These are phyloP conservation scores for Crepidotus variabilis DNA, from an alignment of 768 basidiomycete genomes.

Conservation along the genomic window DNA sequence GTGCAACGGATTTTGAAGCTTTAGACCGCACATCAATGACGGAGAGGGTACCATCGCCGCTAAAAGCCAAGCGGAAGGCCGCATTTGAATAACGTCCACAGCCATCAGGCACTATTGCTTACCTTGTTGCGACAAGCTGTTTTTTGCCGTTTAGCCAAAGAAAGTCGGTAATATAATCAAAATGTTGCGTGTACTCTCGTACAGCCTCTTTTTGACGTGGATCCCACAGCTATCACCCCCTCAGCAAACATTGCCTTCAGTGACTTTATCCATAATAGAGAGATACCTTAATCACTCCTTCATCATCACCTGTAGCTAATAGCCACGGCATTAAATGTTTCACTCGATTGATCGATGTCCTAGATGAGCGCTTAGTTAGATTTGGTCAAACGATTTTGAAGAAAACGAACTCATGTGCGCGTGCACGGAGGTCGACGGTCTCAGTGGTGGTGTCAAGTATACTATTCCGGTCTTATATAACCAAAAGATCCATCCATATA, in stretches of 20 bases:
- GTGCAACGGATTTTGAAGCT: slow-evolving; percentile 70
- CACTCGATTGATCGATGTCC: slow-evolving; percentile 84
- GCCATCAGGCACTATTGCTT: slow-evolving; percentile 15
- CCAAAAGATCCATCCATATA: slow-evolving; percentile 4
- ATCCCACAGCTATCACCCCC: slow-evolving; percentile 78
- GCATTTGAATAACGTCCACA: background rate
- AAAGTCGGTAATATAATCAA: slow-evolving; percentile 93
- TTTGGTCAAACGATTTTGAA: slow-evolving; percentile 1
- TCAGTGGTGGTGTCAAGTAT: slow-evolving; percentile 66
- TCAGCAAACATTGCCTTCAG: background rate
- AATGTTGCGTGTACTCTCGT: slow-evolving; percentile 79
- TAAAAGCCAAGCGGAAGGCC: slow-evolving; percentile 25
- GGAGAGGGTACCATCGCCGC: slow-evolving; percentile 90
- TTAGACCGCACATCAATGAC: slow-evolving; percentile 89
- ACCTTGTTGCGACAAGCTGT: slow-evolving; percentile 89
- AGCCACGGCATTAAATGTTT: slow-evolving; percentile 66
- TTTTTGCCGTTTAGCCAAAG: slow-evolving; percentile 81
- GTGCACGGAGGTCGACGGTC: slow-evolving; percentile 41
- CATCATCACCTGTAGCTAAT: slow-evolving; percentile 87
- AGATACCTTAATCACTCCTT: slow-evolving; percentile 85
- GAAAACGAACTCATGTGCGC: slow-evolving; percentile 64
- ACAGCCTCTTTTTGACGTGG: slow-evolving; percentile 63
- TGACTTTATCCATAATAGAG: background rate
- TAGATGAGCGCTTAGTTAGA: slow-evolving; percentile 38
- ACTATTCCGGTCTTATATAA: slow-evolving; percentile 31